A percentile compares a stretch with the other conserved stretches of the same genome.
phyloP scores from a whole-genome alignment of 2,329 filamentous ascomycete species.

The Podosphaera fusca region DNA sequence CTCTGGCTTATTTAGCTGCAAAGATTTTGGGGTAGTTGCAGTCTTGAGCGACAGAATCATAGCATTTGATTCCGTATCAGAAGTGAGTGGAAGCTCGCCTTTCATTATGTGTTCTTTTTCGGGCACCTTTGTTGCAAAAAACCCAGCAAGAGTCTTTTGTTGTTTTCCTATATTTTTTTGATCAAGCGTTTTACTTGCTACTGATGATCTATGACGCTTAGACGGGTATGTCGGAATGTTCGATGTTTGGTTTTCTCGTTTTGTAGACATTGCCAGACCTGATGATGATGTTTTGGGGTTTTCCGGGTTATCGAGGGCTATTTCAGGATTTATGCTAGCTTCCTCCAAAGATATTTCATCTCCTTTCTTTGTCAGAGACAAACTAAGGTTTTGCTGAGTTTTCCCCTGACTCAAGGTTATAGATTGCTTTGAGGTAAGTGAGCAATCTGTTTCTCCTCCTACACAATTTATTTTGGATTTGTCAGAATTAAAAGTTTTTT shows the following conservation, averaged over 20 bases:
- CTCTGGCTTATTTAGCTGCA: too few relatives aligned
- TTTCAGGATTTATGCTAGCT: too few relatives aligned
- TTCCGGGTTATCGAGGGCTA: too few relatives aligned
- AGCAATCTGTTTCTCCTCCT: too few relatives aligned
- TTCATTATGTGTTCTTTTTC: neutral
- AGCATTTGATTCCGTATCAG: slow-evolving; percentile 1
- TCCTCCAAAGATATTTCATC: too few relatives aligned
- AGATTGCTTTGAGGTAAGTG: too few relatives aligned
- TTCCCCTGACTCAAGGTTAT: too few relatives aligned
- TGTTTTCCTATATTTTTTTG: slow-evolving; percentile 5
- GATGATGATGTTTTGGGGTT: slow-evolving; percentile 1
- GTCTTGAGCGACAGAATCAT: too few relatives aligned
- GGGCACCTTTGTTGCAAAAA: slow-evolving; percentile 42
- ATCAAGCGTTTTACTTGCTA: neutral
- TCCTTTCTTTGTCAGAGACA: too few relatives aligned
- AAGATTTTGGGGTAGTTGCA: neutral
- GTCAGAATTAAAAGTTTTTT: too few relatives aligned
- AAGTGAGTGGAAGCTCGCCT: neutral
- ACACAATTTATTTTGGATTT: too few relatives aligned
- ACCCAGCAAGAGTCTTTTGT: slow-evolving; percentile 36
- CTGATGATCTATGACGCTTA: neutral
- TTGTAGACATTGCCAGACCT: slow-evolving; percentile 6
- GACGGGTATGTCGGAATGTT: neutral
- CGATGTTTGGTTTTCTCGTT: slow-evolving; percentile 4
- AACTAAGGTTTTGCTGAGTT: too few relatives aligned